Base-by-base conservation (phyloP, 1,284 basidiomycete genomes). In the Ceratobasidium sp. region DNA sequence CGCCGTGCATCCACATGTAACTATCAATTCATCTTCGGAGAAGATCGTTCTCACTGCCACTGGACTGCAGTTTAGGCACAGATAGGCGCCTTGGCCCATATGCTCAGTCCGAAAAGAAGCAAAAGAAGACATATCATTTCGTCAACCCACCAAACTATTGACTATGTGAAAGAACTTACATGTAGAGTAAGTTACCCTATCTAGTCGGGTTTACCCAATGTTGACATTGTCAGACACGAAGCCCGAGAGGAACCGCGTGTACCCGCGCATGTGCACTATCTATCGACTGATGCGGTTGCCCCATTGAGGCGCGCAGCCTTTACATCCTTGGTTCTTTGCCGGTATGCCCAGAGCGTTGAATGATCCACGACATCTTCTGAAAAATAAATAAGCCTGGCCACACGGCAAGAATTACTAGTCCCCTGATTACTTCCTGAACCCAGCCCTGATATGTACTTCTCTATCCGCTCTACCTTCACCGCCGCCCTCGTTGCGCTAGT, bases 401-500 rank as follows among this genome's bases (percentile, higher is more conserved):
- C 31, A 16, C 54, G 7, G 14, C 29, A 31, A 14, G 29, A 31
- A 31, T 14, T 6, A 58, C 14, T 16, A 9, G n/a, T 11, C 14
- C 29, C 29, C 34, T 58, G 16, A 31, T n/a, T 31, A 53, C 14
- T 65, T 51, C 22, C 51, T 74, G 24, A 29, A 43, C 22, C 22
- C 46, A 1, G 76, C 75, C 53, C 77, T 76, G 1, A 46, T 1
- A 68, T 64, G 13, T 71, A 76, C n/a, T 77, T 78, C 31, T 74
- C 76, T 54, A 75, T 77, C 59, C 54, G 78, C 51, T 77, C 78
- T 37, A 78, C 78, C 8, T 78, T 79, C 62, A 58, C 75, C 72
- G 37, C 79, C 49, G 63, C 76, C 53, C 41, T 79, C 76, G 16
- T 62, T 77, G 1, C 27, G 37, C 7, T 66, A 73, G 49, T 16